These are phyloP conservation scores for Infundibulicybe gibba DNA, from an alignment of 768 basidiomycete genomes.

Conservation along the genomic window DNA sequence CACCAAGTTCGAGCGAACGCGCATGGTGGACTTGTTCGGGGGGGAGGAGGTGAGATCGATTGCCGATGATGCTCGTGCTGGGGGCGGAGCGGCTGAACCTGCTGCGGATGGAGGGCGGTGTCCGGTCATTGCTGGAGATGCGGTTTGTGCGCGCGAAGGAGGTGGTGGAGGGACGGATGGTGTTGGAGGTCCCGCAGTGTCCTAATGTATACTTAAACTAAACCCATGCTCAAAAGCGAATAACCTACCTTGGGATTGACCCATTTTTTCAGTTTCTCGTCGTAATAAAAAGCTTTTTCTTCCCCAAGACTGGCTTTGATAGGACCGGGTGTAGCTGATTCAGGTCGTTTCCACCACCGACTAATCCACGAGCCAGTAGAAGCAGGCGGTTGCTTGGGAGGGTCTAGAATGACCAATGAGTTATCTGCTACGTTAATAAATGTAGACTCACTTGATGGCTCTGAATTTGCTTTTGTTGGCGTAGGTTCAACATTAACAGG, in stretches of 20 bases:
- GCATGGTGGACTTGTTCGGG: slow-evolving; percentile 47
- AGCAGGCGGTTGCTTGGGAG: slow-evolving; percentile 18
- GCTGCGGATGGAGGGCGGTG: slow-evolving; percentile 22
- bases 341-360: slow-evolving; percentile 73
- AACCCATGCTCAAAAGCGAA: neutral
- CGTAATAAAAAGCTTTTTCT: slow-evolving; percentile 86
- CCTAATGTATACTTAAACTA: slow-evolving; percentile 34
- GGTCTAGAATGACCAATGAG: neutral
- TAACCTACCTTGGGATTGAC: slow-evolving; percentile 82
- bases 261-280: slow-evolving; percentile 94
- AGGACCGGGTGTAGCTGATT: slow-evolving; percentile 55
- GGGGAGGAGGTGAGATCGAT: slow-evolving; percentile 56
- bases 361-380: slow-evolving; percentile 71
- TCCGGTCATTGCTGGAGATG: slow-evolving; percentile 65
- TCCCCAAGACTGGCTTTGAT: slow-evolving; percentile 93
- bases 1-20: slow-evolving; percentile 63
- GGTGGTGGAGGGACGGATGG: slow-evolving; percentile 63
- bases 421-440: neutral
- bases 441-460: neutral
- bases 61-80: slow-evolving; percentile 57
- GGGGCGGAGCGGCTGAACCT: slow-evolving; percentile 30
- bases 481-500: slow-evolving; percentile 10
- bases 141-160: slow-evolving; percentile 81
- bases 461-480: slow-evolving; percentile 3
- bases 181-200: slow-evolving; percentile 51